Percentiles rank a stretch among this genome's conserved stretches.
phyloP scores from a whole-genome alignment of 768 basidiomycete species.

The Chlorophyllum brunneum region DNA sequence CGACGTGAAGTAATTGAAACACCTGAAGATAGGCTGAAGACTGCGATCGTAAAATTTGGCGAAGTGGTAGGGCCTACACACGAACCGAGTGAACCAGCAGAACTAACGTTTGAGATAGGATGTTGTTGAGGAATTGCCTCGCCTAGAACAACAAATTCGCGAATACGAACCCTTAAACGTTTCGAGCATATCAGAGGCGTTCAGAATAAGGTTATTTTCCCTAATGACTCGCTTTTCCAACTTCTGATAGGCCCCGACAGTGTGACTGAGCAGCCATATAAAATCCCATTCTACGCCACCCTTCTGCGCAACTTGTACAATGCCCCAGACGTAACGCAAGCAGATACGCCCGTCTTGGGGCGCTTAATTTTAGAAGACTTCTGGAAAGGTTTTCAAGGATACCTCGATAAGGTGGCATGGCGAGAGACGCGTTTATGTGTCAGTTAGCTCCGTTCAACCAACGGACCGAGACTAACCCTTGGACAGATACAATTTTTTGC shows the following conservation, averaged over 20 bases:
- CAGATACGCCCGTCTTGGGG: constrained; percentile 51
- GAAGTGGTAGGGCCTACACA: constrained; percentile 61
- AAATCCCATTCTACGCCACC: constrained; percentile 86
- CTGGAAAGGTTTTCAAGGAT: constrained; percentile 86
- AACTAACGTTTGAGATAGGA: constrained; percentile 42
- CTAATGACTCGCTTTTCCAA: not conserved
- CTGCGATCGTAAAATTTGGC: constrained; percentile 66
- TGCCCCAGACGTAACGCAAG: constrained; percentile 30
- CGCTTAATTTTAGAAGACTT: constrained; percentile 81
- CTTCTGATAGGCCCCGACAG: constrained; percentile 33
- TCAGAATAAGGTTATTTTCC: constrained; percentile 58
- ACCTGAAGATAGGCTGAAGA: constrained; percentile 69
- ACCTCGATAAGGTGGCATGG: constrained; percentile 88
- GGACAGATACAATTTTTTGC: constrained; percentile 90
- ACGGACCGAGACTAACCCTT: constrained; percentile 7
- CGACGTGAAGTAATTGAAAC: constrained; percentile 63
- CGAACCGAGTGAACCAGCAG: not conserved
- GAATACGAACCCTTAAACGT: constrained; percentile 56
- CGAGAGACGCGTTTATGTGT: constrained; percentile 86
- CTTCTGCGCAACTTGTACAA: constrained; percentile 68
- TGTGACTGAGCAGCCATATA: constrained; percentile 90
- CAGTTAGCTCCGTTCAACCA: constrained; percentile 26
- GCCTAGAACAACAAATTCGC: constrained; percentile 61
- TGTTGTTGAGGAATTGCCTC: constrained; percentile 62
- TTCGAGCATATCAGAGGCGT: constrained; percentile 65